Evolutionary conservation across 768 basidiomycete genomes (phyloP).

Genomic region (Cystofilobasidium capitatum): DNA sequence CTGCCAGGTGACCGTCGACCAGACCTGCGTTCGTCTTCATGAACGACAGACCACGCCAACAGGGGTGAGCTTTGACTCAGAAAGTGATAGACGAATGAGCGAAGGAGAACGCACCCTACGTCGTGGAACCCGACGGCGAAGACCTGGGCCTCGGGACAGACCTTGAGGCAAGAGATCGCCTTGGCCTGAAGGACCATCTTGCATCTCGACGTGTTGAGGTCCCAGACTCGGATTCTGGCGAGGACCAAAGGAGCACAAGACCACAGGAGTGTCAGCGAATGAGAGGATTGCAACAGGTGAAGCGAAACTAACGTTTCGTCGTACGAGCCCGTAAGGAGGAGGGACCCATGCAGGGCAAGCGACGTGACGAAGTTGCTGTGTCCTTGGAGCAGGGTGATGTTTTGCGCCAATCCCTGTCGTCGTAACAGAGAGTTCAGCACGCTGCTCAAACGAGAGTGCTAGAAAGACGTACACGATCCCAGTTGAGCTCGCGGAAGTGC

Average conservation of each 20-base stretch:
- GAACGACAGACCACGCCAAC: too few relatives aligned
- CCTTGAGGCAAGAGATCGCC: conserved; percentile 82
- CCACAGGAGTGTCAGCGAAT: background rate
- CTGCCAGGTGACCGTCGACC: conserved; percentile 63
- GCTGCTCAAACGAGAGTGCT: too few relatives aligned
- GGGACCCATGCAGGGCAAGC: conserved; percentile 58
- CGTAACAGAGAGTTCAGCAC: too few relatives aligned
- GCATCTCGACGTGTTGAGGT: conserved; percentile 50
- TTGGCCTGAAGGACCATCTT: conserved; percentile 42
- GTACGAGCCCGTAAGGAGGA: conserved; percentile 79
- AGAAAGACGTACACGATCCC: too few relatives aligned
- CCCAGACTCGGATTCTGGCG: conserved; percentile 75
- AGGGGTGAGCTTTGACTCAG: background rate
- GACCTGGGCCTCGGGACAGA: conserved; percentile 72
- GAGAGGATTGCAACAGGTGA: background rate
- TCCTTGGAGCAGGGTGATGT: conserved; percentile 63
- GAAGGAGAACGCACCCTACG: conserved; percentile 54
- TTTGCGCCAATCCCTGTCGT: conserved; percentile 63
- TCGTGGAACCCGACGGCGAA: conserved; percentile 90
- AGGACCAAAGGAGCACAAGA: background rate
- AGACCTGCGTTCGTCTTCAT: conserved; percentile 83
- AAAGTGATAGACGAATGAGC: background rate
- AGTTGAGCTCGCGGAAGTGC: conserved; percentile 78
- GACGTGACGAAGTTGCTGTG: conserved; percentile 85
- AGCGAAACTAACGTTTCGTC: conserved; percentile 49